These are phyloP conservation scores for Chiua sp. DNA, from an alignment of 1,284 basidiomycete species.

Conservation along the genomic window DNA sequence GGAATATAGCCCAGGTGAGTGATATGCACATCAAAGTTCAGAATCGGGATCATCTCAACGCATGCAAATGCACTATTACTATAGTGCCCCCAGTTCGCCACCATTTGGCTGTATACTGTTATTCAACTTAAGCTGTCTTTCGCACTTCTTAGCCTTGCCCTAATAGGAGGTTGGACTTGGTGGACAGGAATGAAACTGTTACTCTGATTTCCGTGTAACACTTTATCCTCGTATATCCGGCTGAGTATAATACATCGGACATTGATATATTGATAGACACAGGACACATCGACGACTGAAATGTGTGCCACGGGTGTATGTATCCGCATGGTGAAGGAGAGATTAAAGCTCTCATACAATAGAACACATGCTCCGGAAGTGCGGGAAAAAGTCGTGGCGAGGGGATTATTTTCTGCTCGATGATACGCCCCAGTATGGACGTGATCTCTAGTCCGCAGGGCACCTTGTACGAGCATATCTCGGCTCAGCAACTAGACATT, in stretches of 20 bases:
- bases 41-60: not conserved
- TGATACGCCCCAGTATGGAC: slow-evolving; percentile 78
- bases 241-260: not conserved
- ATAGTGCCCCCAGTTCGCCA: slow-evolving; percentile 77
- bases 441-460: slow-evolving; percentile 66
- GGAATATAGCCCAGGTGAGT: slow-evolving; percentile 74
- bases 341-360: slow-evolving; percentile 8
- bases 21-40: not conserved
- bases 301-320: slow-evolving; percentile 21
- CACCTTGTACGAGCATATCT: slow-evolving; percentile 79
- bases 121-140: slow-evolving; percentile 67
- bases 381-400: not conserved
- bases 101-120: slow-evolving; percentile 75
- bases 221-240: not conserved
- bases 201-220: slow-evolving; percentile 32
- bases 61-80: slow-evolving; percentile 2
- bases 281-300: too few relatives aligned
- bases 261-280: slow-evolving; percentile 2
- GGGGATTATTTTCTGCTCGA: slow-evolving; percentile 65
- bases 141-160: slow-evolving; percentile 60
- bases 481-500: not conserved
- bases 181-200: slow-evolving; percentile 59
- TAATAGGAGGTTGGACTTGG: slow-evolving; percentile 62
- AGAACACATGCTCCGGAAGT: not conserved
- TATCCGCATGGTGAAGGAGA: slow-evolving; percentile 3